A percentile compares a stretch with the other conserved stretches of the same genome.
Conservation (phyloP, 495 filamentous ascomycete species). For the Penicillium longicatenatum region DNA sequence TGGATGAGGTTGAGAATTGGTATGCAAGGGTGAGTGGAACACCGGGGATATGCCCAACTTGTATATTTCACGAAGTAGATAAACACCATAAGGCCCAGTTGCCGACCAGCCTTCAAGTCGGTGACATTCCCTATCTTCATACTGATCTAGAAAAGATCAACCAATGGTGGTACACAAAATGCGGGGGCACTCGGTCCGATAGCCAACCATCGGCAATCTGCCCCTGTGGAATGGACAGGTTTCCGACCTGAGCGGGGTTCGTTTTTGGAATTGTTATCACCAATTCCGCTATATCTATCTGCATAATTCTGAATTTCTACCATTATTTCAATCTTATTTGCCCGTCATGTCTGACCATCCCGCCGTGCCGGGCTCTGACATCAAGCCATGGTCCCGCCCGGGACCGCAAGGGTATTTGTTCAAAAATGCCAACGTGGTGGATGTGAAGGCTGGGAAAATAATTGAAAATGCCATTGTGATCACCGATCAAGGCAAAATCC, state of each 20-base stretch:
- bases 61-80: background rate
- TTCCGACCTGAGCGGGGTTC: constrained; percentile 9
- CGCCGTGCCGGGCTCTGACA: constrained; percentile 22
- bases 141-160: constrained; percentile 14
- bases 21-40: background rate
- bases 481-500: constrained; percentile 21
- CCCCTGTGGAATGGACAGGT: constrained; percentile 6
- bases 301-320: background rate
- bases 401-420: constrained; percentile 32
- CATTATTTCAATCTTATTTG: background rate
- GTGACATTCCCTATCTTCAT: constrained; percentile 12
- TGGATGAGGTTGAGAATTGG: constrained; percentile 3
- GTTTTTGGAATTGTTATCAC: background rate
- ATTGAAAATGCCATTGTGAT: constrained; percentile 21
- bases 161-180: constrained; percentile 7
- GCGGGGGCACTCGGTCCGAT: constrained; percentile 17
- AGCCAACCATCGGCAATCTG: constrained; percentile 19
- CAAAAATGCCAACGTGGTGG: constrained; percentile 38
- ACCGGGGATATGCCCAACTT: background rate
- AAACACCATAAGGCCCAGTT: background rate
- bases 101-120: background rate
- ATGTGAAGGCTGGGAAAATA: constrained; percentile 32
- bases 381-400: constrained; percentile 41
- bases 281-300: background rate
- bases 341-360: constrained; percentile 13